Evolutionary conservation across 2,329 filamentous ascomycete species (phyloP).

Genomic region (Zymoseptoria ardabiliae): DNA sequence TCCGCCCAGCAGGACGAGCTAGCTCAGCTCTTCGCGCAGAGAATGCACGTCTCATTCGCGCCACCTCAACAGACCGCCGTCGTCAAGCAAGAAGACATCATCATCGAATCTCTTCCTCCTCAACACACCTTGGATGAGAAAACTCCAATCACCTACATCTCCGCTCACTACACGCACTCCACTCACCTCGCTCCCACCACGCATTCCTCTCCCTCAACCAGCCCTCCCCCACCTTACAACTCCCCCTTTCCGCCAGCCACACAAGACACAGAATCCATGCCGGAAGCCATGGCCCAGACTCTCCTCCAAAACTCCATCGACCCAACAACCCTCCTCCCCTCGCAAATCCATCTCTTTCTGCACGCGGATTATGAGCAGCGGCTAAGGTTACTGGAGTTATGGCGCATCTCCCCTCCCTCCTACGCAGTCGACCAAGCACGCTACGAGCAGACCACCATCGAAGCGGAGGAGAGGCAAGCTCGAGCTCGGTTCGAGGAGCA

Average conservation of each 20-base stretch:
- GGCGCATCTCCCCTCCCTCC: slow-evolving; percentile 70
- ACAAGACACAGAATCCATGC: slow-evolving; percentile 19
- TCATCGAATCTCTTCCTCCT: slow-evolving; percentile 13
- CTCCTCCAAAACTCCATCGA: slow-evolving; percentile 63
- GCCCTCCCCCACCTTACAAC: slow-evolving; percentile 26
- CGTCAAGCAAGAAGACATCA: neutral
- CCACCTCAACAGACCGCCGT: slow-evolving; percentile 17
- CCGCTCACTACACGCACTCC: slow-evolving; percentile 79
- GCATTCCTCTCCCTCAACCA: slow-evolving; percentile 25
- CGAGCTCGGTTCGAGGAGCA: slow-evolving; percentile 53
- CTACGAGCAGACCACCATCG: slow-evolving; percentile 51
- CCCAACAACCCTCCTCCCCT: slow-evolving; percentile 58
- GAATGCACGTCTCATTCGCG: slow-evolving; percentile 53
- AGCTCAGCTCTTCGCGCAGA: slow-evolving; percentile 67
- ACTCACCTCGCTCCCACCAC: slow-evolving; percentile 45
- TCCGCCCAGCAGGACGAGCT: slow-evolving; percentile 70
- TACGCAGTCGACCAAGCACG: slow-evolving; percentile 35
- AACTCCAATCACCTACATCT: slow-evolving; percentile 60
- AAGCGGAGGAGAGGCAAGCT: slow-evolving; percentile 49
- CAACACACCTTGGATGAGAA: slow-evolving; percentile 11
- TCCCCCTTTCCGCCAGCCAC: slow-evolving; percentile 21
- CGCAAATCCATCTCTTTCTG: slow-evolving; percentile 72
- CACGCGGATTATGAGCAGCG: slow-evolving; percentile 66
- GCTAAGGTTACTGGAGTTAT: slow-evolving; percentile 70
- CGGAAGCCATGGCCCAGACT: slow-evolving; percentile 34